These are phyloP conservation scores for Suillus discolor DNA, from an alignment of 768 basidiomycete species.

Conservation along the genomic window DNA sequence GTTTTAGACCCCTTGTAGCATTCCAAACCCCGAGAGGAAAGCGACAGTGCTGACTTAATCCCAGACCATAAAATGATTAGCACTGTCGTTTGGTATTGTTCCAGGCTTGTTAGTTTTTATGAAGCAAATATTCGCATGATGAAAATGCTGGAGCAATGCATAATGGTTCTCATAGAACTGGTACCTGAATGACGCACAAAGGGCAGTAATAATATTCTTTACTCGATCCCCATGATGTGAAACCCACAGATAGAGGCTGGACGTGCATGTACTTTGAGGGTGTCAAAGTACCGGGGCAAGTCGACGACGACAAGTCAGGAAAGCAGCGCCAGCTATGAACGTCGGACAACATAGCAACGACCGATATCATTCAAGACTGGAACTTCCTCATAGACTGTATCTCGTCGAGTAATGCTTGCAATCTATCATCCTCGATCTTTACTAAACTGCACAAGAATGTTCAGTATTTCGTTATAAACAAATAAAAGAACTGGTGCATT, in stretches of 20 bases:
- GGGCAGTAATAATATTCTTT: background rate
- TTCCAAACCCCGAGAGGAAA: too few species aligned
- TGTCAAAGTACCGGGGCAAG: background rate
- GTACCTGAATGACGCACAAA: background rate
- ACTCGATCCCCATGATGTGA: background rate
- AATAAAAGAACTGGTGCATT: conserved; percentile 12
- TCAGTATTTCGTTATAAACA: background rate
- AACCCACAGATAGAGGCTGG: background rate
- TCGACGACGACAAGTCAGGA: background rate
- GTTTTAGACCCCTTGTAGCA: too few species aligned
- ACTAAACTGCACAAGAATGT: conserved; percentile 43
- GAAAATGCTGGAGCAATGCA: background rate
- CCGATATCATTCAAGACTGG: conserved; percentile 56
- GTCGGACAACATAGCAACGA: background rate
- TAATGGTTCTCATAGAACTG: background rate
- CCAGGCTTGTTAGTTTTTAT: background rate
- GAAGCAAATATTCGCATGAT: background rate
- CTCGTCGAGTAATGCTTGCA: conserved; percentile 82
- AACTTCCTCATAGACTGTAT: conserved; percentile 91
- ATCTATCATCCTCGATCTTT: conserved; percentile 84
- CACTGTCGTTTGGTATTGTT: background rate
- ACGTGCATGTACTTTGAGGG: background rate
- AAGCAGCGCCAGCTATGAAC: background rate
- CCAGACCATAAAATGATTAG: too few species aligned
- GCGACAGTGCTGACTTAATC: background rate